These are phyloP conservation scores for Beta macrorhiza DNA, from an alignment of 179 eudicot species.

Conservation along the genomic window DNA sequence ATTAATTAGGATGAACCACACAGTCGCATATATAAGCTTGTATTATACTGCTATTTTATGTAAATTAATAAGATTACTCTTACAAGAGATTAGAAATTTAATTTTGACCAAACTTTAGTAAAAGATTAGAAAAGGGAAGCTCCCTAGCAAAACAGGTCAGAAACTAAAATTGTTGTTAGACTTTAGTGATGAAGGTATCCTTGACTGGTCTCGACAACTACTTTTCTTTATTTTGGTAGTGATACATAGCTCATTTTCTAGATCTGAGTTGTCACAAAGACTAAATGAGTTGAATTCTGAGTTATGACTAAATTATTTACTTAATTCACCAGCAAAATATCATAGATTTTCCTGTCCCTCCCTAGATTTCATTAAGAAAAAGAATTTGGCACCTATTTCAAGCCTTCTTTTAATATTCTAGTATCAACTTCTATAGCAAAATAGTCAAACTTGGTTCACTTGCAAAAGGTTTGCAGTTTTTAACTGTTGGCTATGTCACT, in stretches of 20 bases:
- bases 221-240: background rate
- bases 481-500: too few relatives aligned
- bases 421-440: background rate
- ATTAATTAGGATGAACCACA: too few relatives aligned
- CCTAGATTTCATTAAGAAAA: background rate
- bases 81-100: too few relatives aligned
- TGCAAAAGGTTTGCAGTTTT: too few relatives aligned
- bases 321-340: background rate
- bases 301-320: background rate
- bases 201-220: background rate
- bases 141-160: background rate
- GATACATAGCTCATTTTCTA: background rate
- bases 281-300: background rate
- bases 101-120: background rate
- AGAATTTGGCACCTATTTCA: background rate
- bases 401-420: background rate
- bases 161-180: background rate
- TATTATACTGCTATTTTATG: too few relatives aligned
- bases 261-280: background rate
- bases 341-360: background rate
- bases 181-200: background rate
- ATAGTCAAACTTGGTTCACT: background rate
- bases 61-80: too few relatives aligned
- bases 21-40: too few relatives aligned
- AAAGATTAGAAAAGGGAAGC: background rate